phyloP scores from a whole-genome alignment of 768 basidiomycete species.

The Mycena chlorophos region DNA sequence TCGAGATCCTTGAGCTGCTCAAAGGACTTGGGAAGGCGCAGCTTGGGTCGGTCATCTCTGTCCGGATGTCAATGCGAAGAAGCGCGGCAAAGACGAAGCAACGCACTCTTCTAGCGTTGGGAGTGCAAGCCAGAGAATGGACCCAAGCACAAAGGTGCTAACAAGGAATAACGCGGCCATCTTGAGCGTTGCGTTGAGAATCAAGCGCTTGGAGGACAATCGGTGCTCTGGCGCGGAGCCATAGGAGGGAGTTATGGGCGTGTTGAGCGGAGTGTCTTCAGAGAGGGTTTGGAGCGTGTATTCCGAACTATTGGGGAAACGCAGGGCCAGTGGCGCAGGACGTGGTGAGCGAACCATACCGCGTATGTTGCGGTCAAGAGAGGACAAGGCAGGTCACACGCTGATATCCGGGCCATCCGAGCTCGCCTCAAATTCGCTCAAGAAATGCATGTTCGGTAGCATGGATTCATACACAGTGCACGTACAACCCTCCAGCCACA shows the following conservation, averaged over 20 bases:
- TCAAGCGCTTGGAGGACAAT: constrained; percentile 51
- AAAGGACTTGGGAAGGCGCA: constrained; percentile 89
- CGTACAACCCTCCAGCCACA: background rate
- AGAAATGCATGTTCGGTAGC: background rate
- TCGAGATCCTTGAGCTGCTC: constrained; percentile 85
- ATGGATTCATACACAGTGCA: background rate
- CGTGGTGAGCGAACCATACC: constrained; percentile 15
- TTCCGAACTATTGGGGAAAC: constrained; percentile 41
- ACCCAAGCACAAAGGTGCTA: constrained; percentile 69
- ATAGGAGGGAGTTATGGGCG: constrained; percentile 49
- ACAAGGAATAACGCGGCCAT: constrained; percentile 76
- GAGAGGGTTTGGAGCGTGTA: constrained; percentile 71
- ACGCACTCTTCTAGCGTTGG: constrained; percentile 79
- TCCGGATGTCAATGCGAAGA: constrained; percentile 15
- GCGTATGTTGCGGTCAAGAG: background rate
- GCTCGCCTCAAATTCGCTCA: no score
- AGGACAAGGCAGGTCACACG: background rate
- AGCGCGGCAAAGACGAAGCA: background rate
- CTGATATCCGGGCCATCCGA: background rate
- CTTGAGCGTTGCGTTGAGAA: constrained; percentile 81
- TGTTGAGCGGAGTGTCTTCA: constrained; percentile 44
- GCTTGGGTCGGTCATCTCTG: constrained; percentile 71
- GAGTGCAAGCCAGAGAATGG: constrained; percentile 77
- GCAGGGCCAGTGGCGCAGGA: constrained; percentile 16
- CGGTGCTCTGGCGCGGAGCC: constrained; percentile 49